These are phyloP conservation scores for Hippophae tibetana DNA, from an alignment of 306 rosid species.

Conservation along the genomic window DNA sequence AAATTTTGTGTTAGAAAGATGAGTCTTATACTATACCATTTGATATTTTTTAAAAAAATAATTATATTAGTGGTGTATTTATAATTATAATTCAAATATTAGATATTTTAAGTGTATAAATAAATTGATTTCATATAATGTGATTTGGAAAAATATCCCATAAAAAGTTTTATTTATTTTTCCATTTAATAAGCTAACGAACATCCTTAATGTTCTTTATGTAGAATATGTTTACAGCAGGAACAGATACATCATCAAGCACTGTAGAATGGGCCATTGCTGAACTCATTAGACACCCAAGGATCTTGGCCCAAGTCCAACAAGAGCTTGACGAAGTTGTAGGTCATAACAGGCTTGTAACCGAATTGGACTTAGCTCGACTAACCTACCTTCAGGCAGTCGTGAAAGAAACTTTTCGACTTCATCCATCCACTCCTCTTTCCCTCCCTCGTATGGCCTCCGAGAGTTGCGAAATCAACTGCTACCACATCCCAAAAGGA, in stretches of 20 bases:
- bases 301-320: slow-evolving; percentile 32
- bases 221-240: slow-evolving; percentile 60
- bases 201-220: not conserved
- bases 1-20: too few relatives aligned
- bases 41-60: too few relatives aligned
- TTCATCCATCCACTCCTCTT: slow-evolving; percentile 89
- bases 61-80: too few relatives aligned
- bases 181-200: too few relatives aligned
- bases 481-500: slow-evolving; percentile 60
- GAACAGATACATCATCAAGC: slow-evolving; percentile 80
- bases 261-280: slow-evolving; percentile 75
- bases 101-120: too few relatives aligned
- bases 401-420: slow-evolving; percentile 70
- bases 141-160: too few relatives aligned
- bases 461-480: slow-evolving; percentile 41
- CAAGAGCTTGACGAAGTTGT: slow-evolving; percentile 48
- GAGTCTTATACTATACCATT: too few relatives aligned
- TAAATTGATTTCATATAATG: too few relatives aligned
- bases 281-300: slow-evolving; percentile 47
- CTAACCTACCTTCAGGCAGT: slow-evolving; percentile 65
- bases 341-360: slow-evolving; percentile 43
- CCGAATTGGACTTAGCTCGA: slow-evolving; percentile 38
- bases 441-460: slow-evolving; percentile 54
- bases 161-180: too few relatives aligned
- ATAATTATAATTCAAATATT: too few relatives aligned